Evolutionary conservation across 1,284 basidiomycete species (phyloP), one percentile per base, ranked within the genome.

Genomic region (Sporisorium graminicola): DNA sequence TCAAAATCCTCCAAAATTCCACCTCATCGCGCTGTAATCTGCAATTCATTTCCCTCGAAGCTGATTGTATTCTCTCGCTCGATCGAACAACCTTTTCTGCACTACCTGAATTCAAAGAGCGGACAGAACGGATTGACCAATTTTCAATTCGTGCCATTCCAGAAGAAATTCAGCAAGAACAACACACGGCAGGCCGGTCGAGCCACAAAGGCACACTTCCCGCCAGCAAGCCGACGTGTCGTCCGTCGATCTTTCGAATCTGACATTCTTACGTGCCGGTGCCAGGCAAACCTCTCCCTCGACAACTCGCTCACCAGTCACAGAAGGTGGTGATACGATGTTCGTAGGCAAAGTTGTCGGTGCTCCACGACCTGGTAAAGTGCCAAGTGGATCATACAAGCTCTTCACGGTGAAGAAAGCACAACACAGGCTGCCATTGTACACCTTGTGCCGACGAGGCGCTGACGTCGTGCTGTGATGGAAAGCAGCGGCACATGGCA

Each of bases 81-180:
- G 49, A 50, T 50, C 49, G 20, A 31, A 29, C 31, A 31, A 31
- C 13, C 12, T 7, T 20, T 18, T 5, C 27, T 31, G 47, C 49
- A n/a, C 10, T 13, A 3, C 31, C 27, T 20, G 29, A 20, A 31
- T 31, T 31, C 27, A 50, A n/a, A 33, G 8, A 29, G 18, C 49
- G 22, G 27, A 50, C 29, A 27, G 49, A 50, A 50, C 27, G n/a
- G 13, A n/a, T 10, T 20, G 27, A 31, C 31, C 27, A 5, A 18
- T 31, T 50, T 55, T 42, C 31, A 57, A 46, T 16, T 56, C 5
- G 13, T 16, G 31, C 27, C n/a, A n/a, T n/a, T n/a, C n/a, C 31
- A 46, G 43, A 56, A 46, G 43, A 56, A 56, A 29, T 55, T 55
- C 54, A 18, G 16, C 10, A 14, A 56, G 54, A 56, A 44, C 53